Percentiles rank a stretch among this genome's conserved stretches.
Evolutionary conservation across 352 stramenopile species (phyloP).

Genomic region (Phytophthora litchii): DNA sequence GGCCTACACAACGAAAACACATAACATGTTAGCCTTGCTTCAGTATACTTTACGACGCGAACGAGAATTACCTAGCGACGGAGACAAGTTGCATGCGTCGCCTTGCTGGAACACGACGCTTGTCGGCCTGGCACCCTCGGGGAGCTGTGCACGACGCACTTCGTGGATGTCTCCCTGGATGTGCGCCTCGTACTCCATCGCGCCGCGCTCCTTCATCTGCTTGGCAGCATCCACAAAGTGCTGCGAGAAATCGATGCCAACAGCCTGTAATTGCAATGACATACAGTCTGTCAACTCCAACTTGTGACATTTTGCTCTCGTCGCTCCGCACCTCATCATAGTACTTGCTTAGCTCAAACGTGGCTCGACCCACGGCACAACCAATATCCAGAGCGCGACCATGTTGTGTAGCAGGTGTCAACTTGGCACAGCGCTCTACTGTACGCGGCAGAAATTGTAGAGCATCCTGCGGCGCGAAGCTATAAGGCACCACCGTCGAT

Average conservation of each 20-base stretch:
- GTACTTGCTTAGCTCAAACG: constrained; percentile 93
- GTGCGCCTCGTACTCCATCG: constrained; percentile 86
- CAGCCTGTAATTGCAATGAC: constrained; percentile 53
- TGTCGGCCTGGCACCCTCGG: constrained; percentile 56
- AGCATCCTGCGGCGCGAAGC: constrained; percentile 78
- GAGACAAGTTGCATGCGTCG: constrained; percentile 92
- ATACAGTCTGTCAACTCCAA: constrained; percentile 1
- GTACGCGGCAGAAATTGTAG: constrained; percentile 89
- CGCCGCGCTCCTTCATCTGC: constrained; percentile 81
- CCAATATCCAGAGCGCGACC: constrained; percentile 93
- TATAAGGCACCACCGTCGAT: constrained; percentile 69
- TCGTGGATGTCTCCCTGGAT: constrained; percentile 89
- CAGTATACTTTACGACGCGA: constrained; percentile 46
- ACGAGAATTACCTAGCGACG: constrained; percentile 69
- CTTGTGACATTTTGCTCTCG: background rate
- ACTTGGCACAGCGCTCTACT: constrained; percentile 67
- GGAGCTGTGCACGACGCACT: constrained; percentile 64
- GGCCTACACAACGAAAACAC: constrained; percentile 42
- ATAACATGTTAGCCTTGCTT: constrained; percentile 29
- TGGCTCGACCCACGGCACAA: constrained; percentile 93
- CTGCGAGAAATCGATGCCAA: constrained; percentile 94
- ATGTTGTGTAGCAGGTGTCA: constrained; percentile 57
- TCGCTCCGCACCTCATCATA: constrained; percentile 84
- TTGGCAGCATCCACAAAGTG: constrained; percentile 90
- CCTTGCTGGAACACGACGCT: constrained; percentile 92